These are phyloP conservation scores for Neurospora sp. DNA, from an alignment of 495 filamentous ascomycete species.

Conservation along the genomic window DNA sequence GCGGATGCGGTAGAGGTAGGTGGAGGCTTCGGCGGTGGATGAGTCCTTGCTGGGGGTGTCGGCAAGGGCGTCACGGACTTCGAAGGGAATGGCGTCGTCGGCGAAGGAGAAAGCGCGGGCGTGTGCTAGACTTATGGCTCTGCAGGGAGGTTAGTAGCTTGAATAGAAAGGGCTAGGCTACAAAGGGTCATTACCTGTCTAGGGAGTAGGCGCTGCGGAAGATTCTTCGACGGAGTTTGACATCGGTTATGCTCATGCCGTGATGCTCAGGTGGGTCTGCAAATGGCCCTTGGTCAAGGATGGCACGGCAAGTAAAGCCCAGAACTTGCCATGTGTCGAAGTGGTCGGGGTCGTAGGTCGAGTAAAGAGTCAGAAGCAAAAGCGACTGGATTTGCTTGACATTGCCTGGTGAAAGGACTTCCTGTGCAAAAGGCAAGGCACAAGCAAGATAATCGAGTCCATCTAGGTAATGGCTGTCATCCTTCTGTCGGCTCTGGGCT, in stretches of 20 bases:
- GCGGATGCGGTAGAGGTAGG: conserved; percentile 66
- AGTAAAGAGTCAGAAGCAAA: conserved; percentile 74
- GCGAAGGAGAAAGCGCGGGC: conserved; percentile 81
- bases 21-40: conserved; percentile 36
- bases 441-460: conserved; percentile 56
- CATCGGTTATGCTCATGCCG: conserved; percentile 46
- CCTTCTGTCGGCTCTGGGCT: conserved; percentile 56
- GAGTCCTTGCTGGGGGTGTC: conserved; percentile 25
- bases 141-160: conserved; percentile 20
- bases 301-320: conserved; percentile 73
- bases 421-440: conserved; percentile 65
- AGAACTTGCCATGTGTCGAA: conserved; percentile 88
- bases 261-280: conserved; percentile 70
- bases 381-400: conserved; percentile 75
- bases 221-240: conserved; percentile 67
- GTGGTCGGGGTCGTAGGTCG: conserved; percentile 75
- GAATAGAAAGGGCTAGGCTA: background rate
- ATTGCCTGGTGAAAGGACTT: conserved; percentile 73
- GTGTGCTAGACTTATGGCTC: conserved; percentile 71
- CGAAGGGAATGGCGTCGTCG: conserved; percentile 55
- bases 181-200: conserved; percentile 50
- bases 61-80: conserved; percentile 49
- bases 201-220: conserved; percentile 82
- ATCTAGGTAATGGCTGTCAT: conserved; percentile 52
- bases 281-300: conserved; percentile 80